Evolutionary conservation across 1,139 yeast species (phyloP), one percentile per base, ranked within the genome.

Genomic region (Ashbya aceris): DNA sequence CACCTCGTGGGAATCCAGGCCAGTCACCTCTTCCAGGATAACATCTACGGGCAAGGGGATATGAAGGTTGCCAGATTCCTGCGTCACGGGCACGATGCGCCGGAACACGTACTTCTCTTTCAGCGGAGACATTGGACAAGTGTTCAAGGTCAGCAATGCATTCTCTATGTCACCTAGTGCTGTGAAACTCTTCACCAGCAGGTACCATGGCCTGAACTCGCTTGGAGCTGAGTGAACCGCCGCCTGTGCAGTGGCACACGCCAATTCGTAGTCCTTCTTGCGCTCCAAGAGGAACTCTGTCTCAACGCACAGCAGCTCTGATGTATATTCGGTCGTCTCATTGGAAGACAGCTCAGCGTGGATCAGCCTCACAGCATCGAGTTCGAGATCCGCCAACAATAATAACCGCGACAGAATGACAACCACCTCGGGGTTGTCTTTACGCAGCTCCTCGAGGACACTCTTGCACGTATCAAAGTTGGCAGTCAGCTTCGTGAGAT

Each of bases 61-160:
- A 56, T 85, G 95, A 44, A 83, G 70, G 30, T 80, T 41, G 30
- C 56, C 50, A 27, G 49, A 40, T 12, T 58, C 60, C 7, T 55
- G 48, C 23, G 57, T 56, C 38, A 57, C 76, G 27, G 62, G 56
- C 1, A 61, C 61, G 7, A 65, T 59, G 48, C 72, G 56, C 43
- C 62, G 62, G 46, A 66, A 54, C 64, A 70, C 87, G 76, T 65
- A 94, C 70, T 77, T 76, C 48, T 85, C 94, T 54, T 78, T 80
- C 52, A 79, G 78, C 1, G 93, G 77, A 52, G 89, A 83, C 95
- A 91, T 87, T 12, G 98, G 98, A 54, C 96, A 84, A 2, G 96
- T 83, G 59, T 91, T 91, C 52, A 91, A 71, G 0, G 96, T 80
- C 45, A 89, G 66, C 45, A 93, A 71, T 0, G 97, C 95, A 58